Percentiles rank a stretch among this genome's conserved stretches.
These are phyloP conservation scores for Lenzites betulinus DNA, from an alignment of 768 basidiomycete genomes.

Conservation along the genomic window DNA sequence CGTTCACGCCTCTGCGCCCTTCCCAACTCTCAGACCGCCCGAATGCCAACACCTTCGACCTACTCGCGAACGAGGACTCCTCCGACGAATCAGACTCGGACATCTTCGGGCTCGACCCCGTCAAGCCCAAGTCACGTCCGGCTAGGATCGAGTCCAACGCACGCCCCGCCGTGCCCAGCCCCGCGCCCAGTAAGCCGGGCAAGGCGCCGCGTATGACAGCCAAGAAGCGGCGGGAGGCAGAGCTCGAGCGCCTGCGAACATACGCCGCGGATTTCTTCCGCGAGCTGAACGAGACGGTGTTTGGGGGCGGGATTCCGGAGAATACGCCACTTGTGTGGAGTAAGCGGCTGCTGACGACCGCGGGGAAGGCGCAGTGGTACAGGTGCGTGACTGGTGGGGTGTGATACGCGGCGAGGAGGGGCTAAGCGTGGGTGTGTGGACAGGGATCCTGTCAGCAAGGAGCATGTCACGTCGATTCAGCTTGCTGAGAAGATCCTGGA, in stretches of 20 bases:
- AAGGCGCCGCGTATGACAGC: slow-evolving; percentile 35
- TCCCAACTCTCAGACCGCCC: slow-evolving; percentile 7
- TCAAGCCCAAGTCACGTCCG: not conserved
- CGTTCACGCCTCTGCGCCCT: slow-evolving; percentile 10
- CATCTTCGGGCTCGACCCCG: not conserved
- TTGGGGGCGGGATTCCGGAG: slow-evolving; percentile 53
- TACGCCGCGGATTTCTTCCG: slow-evolving; percentile 64
- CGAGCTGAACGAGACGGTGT: slow-evolving; percentile 60
- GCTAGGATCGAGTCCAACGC: slow-evolving; percentile 3
- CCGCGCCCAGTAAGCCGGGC: slow-evolving; percentile 2
- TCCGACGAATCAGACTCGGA: not conserved
- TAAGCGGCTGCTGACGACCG: slow-evolving; percentile 63
- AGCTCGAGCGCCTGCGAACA: slow-evolving; percentile 44
- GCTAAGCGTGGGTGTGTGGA: slow-evolving; percentile 38
- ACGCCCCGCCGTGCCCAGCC: not conserved
- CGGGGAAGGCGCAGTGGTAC: slow-evolving; percentile 69
- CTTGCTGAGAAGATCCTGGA: slow-evolving; percentile 84
- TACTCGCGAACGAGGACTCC: not conserved
- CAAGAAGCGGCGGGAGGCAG: slow-evolving; percentile 45
- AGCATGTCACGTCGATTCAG: slow-evolving; percentile 67
- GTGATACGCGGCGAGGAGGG: too few species aligned
- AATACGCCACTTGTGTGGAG: slow-evolving; percentile 67
- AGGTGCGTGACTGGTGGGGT: slow-evolving; percentile 38
- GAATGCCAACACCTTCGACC: too few species aligned
- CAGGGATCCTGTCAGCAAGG: slow-evolving; percentile 56